These are phyloP conservation scores for Fusarium nisikadoi DNA, from an alignment of 2,329 filamentous ascomycete genomes.

Conservation along the genomic window DNA sequence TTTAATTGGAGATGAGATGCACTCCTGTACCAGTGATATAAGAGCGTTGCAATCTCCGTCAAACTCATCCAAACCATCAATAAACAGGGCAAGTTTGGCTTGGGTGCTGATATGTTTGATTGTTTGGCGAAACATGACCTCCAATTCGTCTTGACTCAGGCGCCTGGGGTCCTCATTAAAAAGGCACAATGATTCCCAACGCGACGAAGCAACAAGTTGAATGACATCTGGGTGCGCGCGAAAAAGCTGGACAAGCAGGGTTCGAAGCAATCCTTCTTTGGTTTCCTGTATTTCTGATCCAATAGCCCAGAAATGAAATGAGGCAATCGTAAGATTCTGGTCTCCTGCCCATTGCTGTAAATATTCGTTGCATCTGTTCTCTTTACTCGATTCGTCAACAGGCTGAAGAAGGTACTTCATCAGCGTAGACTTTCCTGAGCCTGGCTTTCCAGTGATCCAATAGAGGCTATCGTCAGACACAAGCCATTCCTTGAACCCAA, in stretches of 20 bases:
- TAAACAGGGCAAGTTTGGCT: background rate
- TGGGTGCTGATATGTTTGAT: background rate
- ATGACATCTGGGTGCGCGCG: background rate
- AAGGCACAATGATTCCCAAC: constrained; percentile 17
- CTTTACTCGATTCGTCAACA: accelerated
- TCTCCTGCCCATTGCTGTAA: constrained; percentile 1
- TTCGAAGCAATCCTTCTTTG: background rate
- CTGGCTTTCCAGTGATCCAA: constrained; percentile 28
- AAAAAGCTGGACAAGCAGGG: constrained; percentile 12
- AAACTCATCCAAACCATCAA: constrained; percentile 21
- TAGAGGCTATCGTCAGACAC: background rate
- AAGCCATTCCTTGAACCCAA: constrained; percentile 15
- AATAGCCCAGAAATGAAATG: constrained; percentile 30
- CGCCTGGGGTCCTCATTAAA: background rate
- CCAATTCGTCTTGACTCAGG: background rate
- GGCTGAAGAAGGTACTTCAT: constrained; percentile 17
- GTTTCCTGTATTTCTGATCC: constrained; percentile 6
- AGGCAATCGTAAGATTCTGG: background rate
- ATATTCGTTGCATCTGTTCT: background rate
- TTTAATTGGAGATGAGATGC: background rate
- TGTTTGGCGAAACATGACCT: background rate
- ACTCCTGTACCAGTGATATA: background rate
- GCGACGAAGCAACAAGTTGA: background rate
- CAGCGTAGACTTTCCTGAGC: constrained; percentile 8
- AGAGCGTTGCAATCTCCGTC: background rate